Evolutionary conservation across 257 asterid species (phyloP), one percentile per base, ranked within the genome.

Genomic region (Lavandula angustifolia): DNA sequence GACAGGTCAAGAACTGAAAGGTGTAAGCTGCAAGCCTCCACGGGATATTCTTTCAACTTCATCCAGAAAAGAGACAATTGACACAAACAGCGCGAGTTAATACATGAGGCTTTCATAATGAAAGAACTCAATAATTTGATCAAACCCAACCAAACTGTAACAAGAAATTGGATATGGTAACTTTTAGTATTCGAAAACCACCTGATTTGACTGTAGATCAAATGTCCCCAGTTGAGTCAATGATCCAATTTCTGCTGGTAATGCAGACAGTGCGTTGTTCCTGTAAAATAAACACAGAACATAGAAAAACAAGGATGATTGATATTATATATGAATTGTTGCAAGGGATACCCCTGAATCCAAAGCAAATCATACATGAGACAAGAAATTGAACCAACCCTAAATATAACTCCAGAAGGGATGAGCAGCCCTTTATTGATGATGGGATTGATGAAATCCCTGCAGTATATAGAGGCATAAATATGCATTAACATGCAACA

Each of bases 121-220:
- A 60, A 71, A 64, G 54, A 31, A 78, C 49, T 41, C 16, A 41
- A 44, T 37, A 63, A 41, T 55, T 48, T 50, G 64, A 54, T 22
- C 18, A 22, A 47, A 68, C 44, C 31, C 69, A 48, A 44, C 50
- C 43, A 52, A 41, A 64, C 16, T 66, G 41, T 59, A 64, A 56
- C 9, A 54, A 16, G 27, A 54, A 14, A 49, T 17, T 5, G 29
- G 46, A 55, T 62, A 55, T 31, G 29, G 42, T 38, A 60, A 61
- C 54, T 64, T 5, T 51, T 40, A 42, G 12, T 49, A 62, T 38
- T 72, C 22, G 38, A 50, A 52, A 72, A 35, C 14, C 59, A 92
- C 99, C 97, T 85, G 92, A 77, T 92, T 92, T 71, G 97, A 89
- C 72, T 90, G 99, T 79, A 92, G 89, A 82, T 92, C 94, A 77